Conservation (phyloP, 805 yeast species). For the Priceomyces fermenticarens region DNA sequence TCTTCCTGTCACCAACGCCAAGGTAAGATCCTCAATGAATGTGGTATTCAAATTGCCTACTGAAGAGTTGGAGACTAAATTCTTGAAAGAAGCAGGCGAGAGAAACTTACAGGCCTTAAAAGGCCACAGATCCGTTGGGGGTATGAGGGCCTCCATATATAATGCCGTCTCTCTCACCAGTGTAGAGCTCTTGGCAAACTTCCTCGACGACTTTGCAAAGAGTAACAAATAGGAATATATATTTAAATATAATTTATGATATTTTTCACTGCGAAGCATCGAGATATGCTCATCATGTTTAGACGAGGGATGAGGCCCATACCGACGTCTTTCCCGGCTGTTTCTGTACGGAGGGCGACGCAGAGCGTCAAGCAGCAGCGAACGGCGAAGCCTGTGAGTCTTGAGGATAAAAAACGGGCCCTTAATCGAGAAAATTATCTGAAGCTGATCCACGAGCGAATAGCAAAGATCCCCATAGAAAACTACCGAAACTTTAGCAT, state of each 20-base stretch:
- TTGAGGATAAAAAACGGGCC: constrained; percentile 21
- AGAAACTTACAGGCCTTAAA: constrained; percentile 71
- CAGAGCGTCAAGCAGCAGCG: constrained; percentile 3
- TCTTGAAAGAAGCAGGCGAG: constrained; percentile 64
- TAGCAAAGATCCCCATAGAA: constrained; percentile 75
- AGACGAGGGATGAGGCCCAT: background rate
- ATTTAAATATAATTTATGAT: background rate
- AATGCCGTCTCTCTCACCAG: constrained; percentile 75
- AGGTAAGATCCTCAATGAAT: constrained; percentile 83
- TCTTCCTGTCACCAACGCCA: constrained; percentile 57
- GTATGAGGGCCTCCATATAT: constrained; percentile 89
- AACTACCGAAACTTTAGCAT: constrained; percentile 88
- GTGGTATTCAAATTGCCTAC: constrained; percentile 78
- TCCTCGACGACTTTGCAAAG: constrained; percentile 58
- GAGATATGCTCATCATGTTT: background rate
- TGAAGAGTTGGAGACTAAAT: constrained; percentile 63
- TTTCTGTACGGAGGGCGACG: background rate
- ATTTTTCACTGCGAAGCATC: background rate
- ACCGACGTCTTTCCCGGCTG: background rate
- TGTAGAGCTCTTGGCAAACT: constrained; percentile 54
- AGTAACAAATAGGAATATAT: background rate
- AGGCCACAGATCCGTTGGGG: constrained; percentile 97
- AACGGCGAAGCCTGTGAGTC: constrained; percentile 6
- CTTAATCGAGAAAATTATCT: constrained; percentile 33
- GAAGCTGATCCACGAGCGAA: constrained; percentile 48